Conservation (phyloP, 306 rosid genomes). For the Cyamopsis tetragonoloba region DNA sequence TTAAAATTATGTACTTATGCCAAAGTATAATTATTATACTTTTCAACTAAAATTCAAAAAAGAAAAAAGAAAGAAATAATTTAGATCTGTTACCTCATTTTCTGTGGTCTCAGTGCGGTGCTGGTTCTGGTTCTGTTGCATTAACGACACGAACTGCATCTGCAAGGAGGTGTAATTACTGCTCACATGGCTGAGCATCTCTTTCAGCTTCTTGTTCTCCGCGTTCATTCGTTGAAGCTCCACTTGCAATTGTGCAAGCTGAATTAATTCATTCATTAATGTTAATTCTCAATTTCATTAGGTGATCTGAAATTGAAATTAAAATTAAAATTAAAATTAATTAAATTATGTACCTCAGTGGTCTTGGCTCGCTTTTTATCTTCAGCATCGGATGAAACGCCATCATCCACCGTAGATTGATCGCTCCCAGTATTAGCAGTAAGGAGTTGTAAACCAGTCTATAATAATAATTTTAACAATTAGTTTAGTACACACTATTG, state of each 20-base stretch:
- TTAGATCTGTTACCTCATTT: slow-evolving; percentile 37
- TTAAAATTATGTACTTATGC: not conserved
- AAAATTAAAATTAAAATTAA: not conserved
- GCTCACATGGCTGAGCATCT: slow-evolving; percentile 75
- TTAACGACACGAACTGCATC: slow-evolving; percentile 56
- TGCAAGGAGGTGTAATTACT: slow-evolving; percentile 70
- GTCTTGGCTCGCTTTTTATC: slow-evolving; percentile 54
- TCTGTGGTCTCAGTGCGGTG: slow-evolving; percentile 13
- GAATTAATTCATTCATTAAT: no score
- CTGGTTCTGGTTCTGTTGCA: slow-evolving; percentile 59
- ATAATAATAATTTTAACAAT: no score
- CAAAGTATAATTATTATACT: no score
- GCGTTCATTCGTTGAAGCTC: slow-evolving; percentile 74
- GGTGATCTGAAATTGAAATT: not conserved
- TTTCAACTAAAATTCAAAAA: no score
- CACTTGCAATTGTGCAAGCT: slow-evolving; percentile 69
- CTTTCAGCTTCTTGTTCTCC: slow-evolving; percentile 73
- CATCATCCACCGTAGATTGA: slow-evolving; percentile 86
- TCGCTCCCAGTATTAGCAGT: slow-evolving; percentile 83
- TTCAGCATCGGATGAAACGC: slow-evolving; percentile 63
- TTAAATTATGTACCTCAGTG: slow-evolving; percentile 48
- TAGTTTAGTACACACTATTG: no score
- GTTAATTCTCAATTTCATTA: not conserved
- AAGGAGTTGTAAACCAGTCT: slow-evolving; percentile 85
- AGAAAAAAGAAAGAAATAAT: not conserved